Evolutionary conservation across 2,329 filamentous ascomycete species (phyloP).

Genomic region (Hypoxylon rubiginosum): DNA sequence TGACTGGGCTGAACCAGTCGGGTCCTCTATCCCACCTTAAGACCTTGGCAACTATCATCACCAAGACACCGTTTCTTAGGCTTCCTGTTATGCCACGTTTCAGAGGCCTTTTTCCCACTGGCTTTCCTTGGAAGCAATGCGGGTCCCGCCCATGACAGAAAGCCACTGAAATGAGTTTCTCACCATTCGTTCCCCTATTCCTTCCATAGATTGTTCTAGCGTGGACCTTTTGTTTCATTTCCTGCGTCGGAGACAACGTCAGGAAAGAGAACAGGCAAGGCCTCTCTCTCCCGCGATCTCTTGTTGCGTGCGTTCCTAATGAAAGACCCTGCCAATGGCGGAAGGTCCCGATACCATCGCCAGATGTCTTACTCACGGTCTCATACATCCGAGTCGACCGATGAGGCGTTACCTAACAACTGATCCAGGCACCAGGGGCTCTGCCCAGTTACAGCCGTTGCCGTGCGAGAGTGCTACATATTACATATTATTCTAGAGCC

Average conservation of each 20-base stretch:
- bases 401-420: constrained; percentile 39
- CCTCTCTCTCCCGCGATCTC: too few species aligned
- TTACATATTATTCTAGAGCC: constrained; percentile 7
- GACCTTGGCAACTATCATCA: constrained; percentile 36
- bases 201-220: constrained; percentile 37
- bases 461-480: constrained; percentile 36
- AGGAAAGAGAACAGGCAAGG: constrained; percentile 11
- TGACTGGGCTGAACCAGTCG: constrained; percentile 29
- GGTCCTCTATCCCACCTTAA: constrained; percentile 22
- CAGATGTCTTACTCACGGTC: constrained; percentile 34
- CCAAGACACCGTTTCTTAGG: constrained; percentile 44
- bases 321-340: constrained; percentile 44
- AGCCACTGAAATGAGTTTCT: constrained; percentile 37
- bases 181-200: constrained; percentile 33
- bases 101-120: constrained; percentile 38
- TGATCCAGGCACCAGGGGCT: constrained; percentile 44
- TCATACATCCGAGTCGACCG: constrained; percentile 43
- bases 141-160: constrained; percentile 20
- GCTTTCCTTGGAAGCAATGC: constrained; percentile 32
- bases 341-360: constrained; percentile 45
- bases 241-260: constrained; percentile 31
- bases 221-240: constrained; percentile 38
- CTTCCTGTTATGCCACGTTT: constrained; percentile 48
- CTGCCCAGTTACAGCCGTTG: constrained; percentile 39
- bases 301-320: background rate